These are phyloP conservation scores for Crocinoboletus sp. DNA, from an alignment of 1,284 basidiomycete species.

Conservation along the genomic window DNA sequence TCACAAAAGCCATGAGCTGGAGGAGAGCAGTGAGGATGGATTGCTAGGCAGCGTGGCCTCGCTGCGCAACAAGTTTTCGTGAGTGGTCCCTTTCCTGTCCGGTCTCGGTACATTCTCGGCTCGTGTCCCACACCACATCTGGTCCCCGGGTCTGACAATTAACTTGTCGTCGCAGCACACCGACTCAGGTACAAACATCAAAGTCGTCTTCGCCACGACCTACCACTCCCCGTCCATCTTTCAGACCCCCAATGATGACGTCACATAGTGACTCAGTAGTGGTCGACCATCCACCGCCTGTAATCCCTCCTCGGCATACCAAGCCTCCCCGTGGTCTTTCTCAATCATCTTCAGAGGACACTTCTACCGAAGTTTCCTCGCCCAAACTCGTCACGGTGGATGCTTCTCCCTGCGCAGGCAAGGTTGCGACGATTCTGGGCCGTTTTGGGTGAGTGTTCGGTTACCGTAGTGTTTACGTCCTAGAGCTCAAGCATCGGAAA, in stretches of 20 bases:
- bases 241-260: slow-evolving; percentile 13
- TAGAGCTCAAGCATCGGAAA: neutral
- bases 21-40: slow-evolving; percentile 21
- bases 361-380: slow-evolving; percentile 1
- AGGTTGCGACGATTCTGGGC: slow-evolving; percentile 8
- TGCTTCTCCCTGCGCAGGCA: slow-evolving; percentile 9
- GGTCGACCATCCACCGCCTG: slow-evolving; percentile 10
- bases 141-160: neutral
- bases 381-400: neutral
- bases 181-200: slow-evolving; percentile 3
- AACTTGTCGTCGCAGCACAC: slow-evolving; percentile 9
- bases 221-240: slow-evolving; percentile 15
- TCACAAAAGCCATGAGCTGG: slow-evolving; percentile 20
- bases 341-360: slow-evolving; percentile 6
- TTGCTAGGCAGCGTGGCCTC: slow-evolving; percentile 36
- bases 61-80: slow-evolving; percentile 49
- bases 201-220: slow-evolving; percentile 16
- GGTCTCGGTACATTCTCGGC: neutral
- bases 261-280: slow-evolving; percentile 20
- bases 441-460: slow-evolving; percentile 22
- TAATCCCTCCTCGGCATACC: slow-evolving; percentile 18
- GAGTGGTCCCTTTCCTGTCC: slow-evolving; percentile 31
- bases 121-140: neutral
- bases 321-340: slow-evolving; percentile 4
- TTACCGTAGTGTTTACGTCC: neutral